Conservation (phyloP, 345 rosid species). For the Tarenaya hassleriana region DNA sequence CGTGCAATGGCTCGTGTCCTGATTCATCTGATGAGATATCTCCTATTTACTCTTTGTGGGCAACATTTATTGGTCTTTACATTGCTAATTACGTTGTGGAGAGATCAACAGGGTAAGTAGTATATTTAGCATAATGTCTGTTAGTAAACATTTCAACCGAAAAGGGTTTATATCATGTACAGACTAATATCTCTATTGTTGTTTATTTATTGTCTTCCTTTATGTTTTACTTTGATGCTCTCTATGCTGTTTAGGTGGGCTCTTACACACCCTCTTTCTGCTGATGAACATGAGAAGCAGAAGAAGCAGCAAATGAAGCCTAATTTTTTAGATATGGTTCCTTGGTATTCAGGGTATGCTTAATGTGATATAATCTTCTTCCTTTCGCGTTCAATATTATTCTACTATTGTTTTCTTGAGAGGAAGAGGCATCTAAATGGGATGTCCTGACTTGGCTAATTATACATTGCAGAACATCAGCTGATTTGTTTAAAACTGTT, state of each 20-base stretch:
- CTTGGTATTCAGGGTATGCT: slow-evolving; percentile 97
- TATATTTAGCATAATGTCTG: slow-evolving; percentile 12
- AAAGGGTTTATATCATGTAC: no score
- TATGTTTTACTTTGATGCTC: not conserved
- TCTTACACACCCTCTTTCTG: slow-evolving; percentile 80
- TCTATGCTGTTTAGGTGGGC: slow-evolving; percentile 69
- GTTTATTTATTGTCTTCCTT: not conserved
- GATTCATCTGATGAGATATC: slow-evolving; percentile 87
- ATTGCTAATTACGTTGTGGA: slow-evolving; percentile 98
- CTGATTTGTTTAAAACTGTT: slow-evolving; percentile 93
- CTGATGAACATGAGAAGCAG: slow-evolving; percentile 64
- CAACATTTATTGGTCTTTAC: slow-evolving; percentile 96
- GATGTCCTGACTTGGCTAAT: slow-evolving; percentile 23
- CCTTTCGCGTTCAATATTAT: not conserved
- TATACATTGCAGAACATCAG: slow-evolving; percentile 84
- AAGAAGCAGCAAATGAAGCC: slow-evolving; percentile 91
- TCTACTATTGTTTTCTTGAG: slow-evolving; percentile 7
- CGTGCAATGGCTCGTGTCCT: slow-evolving; percentile 56
- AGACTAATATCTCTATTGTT: not conserved
- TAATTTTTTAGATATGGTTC: slow-evolving; percentile 96
- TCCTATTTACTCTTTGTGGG: slow-evolving; percentile 98
- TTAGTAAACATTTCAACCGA: no score
- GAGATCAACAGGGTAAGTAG: slow-evolving; percentile 92
- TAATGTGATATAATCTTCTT: slow-evolving; percentile 12
- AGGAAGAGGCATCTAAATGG: not conserved